phyloP scores from a whole-genome alignment of 495 filamentous ascomycete species.

The Pseudoneurospora amorphoporcata region DNA sequence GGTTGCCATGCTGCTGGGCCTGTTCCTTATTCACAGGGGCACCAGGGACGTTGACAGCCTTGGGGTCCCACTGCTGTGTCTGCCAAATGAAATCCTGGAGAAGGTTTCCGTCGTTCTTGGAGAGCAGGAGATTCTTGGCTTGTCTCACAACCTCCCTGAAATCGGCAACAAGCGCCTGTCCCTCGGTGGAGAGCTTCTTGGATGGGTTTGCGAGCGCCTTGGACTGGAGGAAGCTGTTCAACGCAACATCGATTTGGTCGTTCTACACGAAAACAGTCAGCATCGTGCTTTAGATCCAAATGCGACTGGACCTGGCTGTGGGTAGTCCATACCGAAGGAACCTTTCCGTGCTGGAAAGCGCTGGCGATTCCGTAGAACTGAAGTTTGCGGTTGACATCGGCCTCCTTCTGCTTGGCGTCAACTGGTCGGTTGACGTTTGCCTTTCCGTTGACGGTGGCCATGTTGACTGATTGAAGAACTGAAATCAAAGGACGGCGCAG shows the following conservation, averaged over 20 bases:
- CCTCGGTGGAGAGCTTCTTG: slow-evolving; percentile 70
- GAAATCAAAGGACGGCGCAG: not conserved
- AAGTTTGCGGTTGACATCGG: slow-evolving; percentile 84
- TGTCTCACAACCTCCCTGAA: slow-evolving; percentile 75
- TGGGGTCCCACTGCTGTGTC: slow-evolving; percentile 62
- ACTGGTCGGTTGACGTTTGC: slow-evolving; percentile 54
- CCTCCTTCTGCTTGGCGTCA: slow-evolving; percentile 47
- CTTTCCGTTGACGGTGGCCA: slow-evolving; percentile 11
- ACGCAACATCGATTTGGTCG: slow-evolving; percentile 87
- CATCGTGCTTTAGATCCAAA: not conserved
- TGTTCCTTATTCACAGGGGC: slow-evolving; percentile 63
- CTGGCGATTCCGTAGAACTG: slow-evolving; percentile 88
- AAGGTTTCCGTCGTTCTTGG: slow-evolving; percentile 90
- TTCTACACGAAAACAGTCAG: slow-evolving; percentile 44
- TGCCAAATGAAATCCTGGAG: slow-evolving; percentile 97
- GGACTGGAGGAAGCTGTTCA: slow-evolving; percentile 72
- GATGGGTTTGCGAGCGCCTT: slow-evolving; percentile 60
- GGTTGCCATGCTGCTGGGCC: slow-evolving; percentile 68
- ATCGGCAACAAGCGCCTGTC: slow-evolving; percentile 64
- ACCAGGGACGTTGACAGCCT: slow-evolving; percentile 45
- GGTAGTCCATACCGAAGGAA: slow-evolving; percentile 64
- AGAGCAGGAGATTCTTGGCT: slow-evolving; percentile 77
- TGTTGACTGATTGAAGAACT: slow-evolving; percentile 5
- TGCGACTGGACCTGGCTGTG: not conserved
- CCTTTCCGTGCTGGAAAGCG: slow-evolving; percentile 81